Conservation (phyloP, 495 filamentous ascomycete species). For the Niebla homalea region DNA sequence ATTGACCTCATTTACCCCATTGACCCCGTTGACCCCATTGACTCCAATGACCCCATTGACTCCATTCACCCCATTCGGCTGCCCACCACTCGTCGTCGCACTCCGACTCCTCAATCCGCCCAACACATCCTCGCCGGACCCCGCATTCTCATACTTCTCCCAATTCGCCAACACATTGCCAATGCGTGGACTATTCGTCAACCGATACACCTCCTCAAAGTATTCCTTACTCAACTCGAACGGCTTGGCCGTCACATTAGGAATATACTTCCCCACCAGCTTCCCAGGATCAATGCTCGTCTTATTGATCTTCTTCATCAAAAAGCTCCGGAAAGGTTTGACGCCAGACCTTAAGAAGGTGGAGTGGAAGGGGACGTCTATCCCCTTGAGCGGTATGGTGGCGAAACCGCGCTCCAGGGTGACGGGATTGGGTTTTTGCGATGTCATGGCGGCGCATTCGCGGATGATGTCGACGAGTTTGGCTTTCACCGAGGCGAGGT, state of each 20-base stretch:
- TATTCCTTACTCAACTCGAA: constrained; percentile 97
- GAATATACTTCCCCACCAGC: constrained; percentile 95
- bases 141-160: constrained; percentile 47
- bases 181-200: constrained; percentile 89
- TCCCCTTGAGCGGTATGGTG: constrained; percentile 90
- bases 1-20: too few relatives aligned
- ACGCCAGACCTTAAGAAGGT: constrained; percentile 95
- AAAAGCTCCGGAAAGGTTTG: constrained; percentile 93
- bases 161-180: constrained; percentile 79
- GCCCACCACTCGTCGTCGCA: too few relatives aligned
- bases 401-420: constrained; percentile 88
- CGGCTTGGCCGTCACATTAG: constrained; percentile 90
- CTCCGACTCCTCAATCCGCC: too few relatives aligned
- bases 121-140: background rate
- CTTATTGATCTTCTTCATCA: constrained; percentile 99
- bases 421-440: constrained; percentile 74
- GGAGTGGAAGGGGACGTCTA: constrained; percentile 97
- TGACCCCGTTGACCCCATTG: too few relatives aligned
- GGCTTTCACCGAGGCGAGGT: constrained; percentile 67
- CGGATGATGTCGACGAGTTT: constrained; percentile 77
- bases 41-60: too few relatives aligned
- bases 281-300: constrained; percentile 94
- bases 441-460: constrained; percentile 70
- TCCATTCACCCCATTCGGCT: too few relatives aligned
- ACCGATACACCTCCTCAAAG: constrained; percentile 91